These are phyloP conservation scores for Nemania bipapillata DNA, from an alignment of 2,329 filamentous ascomycete species.

Conservation along the genomic window DNA sequence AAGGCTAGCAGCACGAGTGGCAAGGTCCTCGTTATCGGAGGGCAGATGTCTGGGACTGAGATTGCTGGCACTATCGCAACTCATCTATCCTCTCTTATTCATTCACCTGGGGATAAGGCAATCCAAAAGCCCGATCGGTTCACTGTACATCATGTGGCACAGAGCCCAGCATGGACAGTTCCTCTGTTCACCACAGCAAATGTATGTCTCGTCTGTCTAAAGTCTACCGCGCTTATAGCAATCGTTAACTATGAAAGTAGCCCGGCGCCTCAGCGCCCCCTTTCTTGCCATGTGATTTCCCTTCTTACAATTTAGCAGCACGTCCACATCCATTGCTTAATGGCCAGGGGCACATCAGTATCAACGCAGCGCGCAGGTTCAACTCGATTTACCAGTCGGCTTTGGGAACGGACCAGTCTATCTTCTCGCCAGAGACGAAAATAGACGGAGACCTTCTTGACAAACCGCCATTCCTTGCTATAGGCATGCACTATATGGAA, in stretches of 20 bases:
- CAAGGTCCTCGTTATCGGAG: conserved; percentile 79
- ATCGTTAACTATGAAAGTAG: conserved; percentile 53
- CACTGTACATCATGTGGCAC: conserved; percentile 74
- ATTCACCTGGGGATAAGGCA: conserved; percentile 60
- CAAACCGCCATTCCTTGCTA: conserved; percentile 72
- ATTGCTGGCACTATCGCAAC: conserved; percentile 77
- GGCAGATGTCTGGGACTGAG: conserved; percentile 85
- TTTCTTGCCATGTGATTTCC: conserved; percentile 78
- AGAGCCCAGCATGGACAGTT: conserved; percentile 77
- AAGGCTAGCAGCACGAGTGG: conserved; percentile 55
- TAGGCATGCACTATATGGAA: conserved; percentile 77
- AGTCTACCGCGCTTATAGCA: background rate
- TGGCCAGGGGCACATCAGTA: conserved; percentile 70
- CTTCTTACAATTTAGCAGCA: conserved; percentile 74
- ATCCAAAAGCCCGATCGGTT: conserved; percentile 61
- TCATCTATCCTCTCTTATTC: conserved; percentile 72
- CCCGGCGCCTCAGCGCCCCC: conserved; percentile 62
- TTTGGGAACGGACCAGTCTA: conserved; percentile 66
- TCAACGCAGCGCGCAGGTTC: conserved; percentile 64
- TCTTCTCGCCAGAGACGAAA: conserved; percentile 58
- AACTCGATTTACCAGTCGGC: conserved; percentile 63
- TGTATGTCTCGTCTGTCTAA: conserved; percentile 50
- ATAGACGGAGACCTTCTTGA: conserved; percentile 56
- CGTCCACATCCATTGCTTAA: conserved; percentile 70
- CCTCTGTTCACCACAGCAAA: conserved; percentile 67